phyloP scores from a whole-genome alignment of 306 rosid genomes.

The Hippophae rhamnoides region DNA sequence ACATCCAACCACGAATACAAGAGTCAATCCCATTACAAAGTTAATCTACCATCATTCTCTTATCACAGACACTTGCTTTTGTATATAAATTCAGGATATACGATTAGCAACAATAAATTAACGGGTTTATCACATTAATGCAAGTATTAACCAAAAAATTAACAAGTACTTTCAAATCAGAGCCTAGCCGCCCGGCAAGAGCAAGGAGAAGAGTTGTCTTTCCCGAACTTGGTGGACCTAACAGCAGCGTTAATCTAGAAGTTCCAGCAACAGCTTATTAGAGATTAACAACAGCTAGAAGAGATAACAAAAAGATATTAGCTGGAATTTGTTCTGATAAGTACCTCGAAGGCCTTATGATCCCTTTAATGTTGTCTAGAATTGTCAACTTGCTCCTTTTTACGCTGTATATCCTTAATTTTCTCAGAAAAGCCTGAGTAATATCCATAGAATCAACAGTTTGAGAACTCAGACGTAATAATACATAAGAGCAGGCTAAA shows the following conservation, averaged over 20 bases:
- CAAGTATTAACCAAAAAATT: too few species aligned
- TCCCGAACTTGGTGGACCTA: slow-evolving; percentile 99
- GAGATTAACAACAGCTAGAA: neutral
- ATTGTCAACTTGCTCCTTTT: slow-evolving; percentile 82
- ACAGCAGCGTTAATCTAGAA: slow-evolving; percentile 66
- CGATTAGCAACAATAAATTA: too few species aligned
- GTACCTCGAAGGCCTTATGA: slow-evolving; percentile 82
- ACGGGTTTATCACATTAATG: too few species aligned
- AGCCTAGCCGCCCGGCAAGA: slow-evolving; percentile 90
- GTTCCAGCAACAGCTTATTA: neutral
- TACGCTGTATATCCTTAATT: slow-evolving; percentile 35
- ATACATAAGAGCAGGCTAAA: slow-evolving; percentile 8
- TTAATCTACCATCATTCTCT: too few species aligned
- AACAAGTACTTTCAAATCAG: slow-evolving; percentile 65
- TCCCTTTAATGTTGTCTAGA: slow-evolving; percentile 64
- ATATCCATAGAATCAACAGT: neutral
- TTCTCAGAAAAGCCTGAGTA: slow-evolving; percentile 58
- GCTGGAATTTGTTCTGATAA: neutral
- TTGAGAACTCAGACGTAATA: slow-evolving; percentile 1
- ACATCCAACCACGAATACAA: too few species aligned
- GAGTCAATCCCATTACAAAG: too few species aligned
- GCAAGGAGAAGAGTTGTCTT: slow-evolving; percentile 81
- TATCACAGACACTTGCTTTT: too few species aligned
- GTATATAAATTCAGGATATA: too few species aligned
- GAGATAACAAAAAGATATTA: slow-evolving; percentile 2